A percentile compares a stretch with the other conserved stretches of the same genome.
phyloP scores from a whole-genome alignment of 208 protist genomes.

The Trypanosoma vivax region DNA sequence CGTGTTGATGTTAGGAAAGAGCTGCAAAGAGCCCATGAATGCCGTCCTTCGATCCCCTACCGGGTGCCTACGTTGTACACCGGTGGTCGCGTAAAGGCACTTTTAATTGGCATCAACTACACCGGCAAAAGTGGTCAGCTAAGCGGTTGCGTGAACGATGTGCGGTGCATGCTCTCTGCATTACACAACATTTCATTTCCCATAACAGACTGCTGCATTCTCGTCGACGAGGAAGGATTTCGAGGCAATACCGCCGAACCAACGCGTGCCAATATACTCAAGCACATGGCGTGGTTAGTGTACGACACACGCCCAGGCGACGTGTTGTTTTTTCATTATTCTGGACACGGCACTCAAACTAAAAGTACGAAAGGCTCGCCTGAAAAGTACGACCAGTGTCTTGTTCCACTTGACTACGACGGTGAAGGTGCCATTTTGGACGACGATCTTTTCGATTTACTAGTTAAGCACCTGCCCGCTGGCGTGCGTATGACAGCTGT shows the following conservation, averaged over 20 bases:
- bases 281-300: constrained; percentile 83
- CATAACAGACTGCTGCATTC: constrained; percentile 75
- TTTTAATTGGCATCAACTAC: constrained; percentile 92
- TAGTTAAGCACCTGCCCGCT: constrained; percentile 62
- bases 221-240: constrained; percentile 77
- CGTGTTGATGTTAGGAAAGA: constrained; percentile 53
- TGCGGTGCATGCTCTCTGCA: constrained; percentile 65
- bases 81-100: constrained; percentile 74
- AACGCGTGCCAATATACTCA: constrained; percentile 78
- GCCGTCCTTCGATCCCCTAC: constrained; percentile 70
- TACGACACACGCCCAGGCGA: constrained; percentile 72
- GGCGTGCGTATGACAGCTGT: constrained; percentile 86
- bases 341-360: constrained; percentile 81
- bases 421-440: constrained; percentile 72
- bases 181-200: constrained; percentile 78
- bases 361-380: constrained; percentile 37
- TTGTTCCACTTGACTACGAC: constrained; percentile 78
- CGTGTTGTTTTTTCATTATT: constrained; percentile 89
- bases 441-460: constrained; percentile 82
- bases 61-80: constrained; percentile 62
- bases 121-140: constrained; percentile 51
- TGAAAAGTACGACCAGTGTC: constrained; percentile 76
- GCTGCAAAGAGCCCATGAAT: constrained; percentile 27
- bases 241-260: constrained; percentile 66
- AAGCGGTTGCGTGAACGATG: constrained; percentile 85